Base-by-base conservation (phyloP, 75 land plant species). In the Cryptomeria japonica region DNA sequence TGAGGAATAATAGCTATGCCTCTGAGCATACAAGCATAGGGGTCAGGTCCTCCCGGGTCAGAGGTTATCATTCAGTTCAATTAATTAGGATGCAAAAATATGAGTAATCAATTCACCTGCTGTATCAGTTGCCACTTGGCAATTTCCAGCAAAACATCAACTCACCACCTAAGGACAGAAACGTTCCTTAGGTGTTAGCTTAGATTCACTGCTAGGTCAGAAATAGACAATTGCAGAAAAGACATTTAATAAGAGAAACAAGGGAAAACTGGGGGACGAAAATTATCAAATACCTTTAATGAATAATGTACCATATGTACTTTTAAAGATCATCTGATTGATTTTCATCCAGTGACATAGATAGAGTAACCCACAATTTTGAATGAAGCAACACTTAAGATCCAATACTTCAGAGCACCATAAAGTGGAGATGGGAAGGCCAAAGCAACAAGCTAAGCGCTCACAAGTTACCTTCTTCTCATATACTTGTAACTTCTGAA, bases 401-500 rank as follows among this genome's bases (percentile, higher is more conserved):
- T 82, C 51, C 51, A 25, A 82, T n/a, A 82, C 14, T 46, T 42
- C 84, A 82, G 5, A 82, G 84, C 49, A 11, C 25, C 25, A n/a
- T 42, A 46, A 46, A 6, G 51, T 19, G 31, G 44, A 42, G 49
- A 82, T 46, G 51, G 47, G 41, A 28, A 82, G 3, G 34, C 14
- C 49, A 42, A 28, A 42, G 31, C 34, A 82, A 82, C 49, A 28
- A 42, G 55, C 55, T 51, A 51, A 42, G 51, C n/a, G 44, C 51
- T 82, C 46, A 82, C 51, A 42, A 80, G 83, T 80, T 41, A 82
- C 51, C 32, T 82, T 82, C 32, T 82, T 28, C n/a, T 51, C 51
- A 82, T 13, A 46, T 42, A 32, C 47, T 82, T 82, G 46, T 82
- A 82, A 46, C 84, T 44, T 44, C 84, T 82, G 84, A 82, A 82